phyloP scores from a whole-genome alignment of 176 grass and related monocot species.

The Raddia distichophylla region DNA sequence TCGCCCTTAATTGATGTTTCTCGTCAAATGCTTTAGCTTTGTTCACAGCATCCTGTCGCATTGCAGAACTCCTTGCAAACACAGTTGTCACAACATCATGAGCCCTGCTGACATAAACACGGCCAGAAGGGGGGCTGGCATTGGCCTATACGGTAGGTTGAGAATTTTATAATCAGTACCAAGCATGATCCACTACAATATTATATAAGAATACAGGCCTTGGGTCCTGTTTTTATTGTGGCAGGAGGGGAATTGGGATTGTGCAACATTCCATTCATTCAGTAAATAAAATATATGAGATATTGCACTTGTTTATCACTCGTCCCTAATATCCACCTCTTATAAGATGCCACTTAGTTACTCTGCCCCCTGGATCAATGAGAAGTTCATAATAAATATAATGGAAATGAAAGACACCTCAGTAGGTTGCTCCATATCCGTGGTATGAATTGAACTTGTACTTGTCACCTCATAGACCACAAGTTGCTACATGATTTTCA shows the following conservation, averaged over 20 bases:
- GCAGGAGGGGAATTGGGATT: not conserved
- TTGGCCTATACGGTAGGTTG: slow-evolving; percentile 49
- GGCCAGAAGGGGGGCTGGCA: slow-evolving; percentile 50
- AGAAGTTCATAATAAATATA: slow-evolving; percentile 22
- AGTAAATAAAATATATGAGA: not conserved
- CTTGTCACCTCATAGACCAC: slow-evolving; percentile 54
- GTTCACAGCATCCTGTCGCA: slow-evolving; percentile 92
- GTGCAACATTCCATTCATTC: not conserved
- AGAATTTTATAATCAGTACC: not conserved
- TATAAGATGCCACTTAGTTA: not conserved
- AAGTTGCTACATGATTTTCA: slow-evolving; percentile 64
- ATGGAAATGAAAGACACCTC: slow-evolving; percentile 61
- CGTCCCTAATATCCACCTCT: slow-evolving; percentile 4
- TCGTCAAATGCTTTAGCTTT: slow-evolving; percentile 98
- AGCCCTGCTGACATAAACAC: slow-evolving; percentile 73
- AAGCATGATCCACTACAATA: slow-evolving; percentile 28
- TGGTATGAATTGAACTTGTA: slow-evolving; percentile 46
- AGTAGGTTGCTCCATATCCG: slow-evolving; percentile 46
- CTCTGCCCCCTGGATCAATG: not conserved
- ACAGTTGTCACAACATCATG: slow-evolving; percentile 85
- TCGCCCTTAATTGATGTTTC: slow-evolving; percentile 75
- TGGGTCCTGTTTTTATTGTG: not conserved
- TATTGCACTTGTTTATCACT: not conserved
- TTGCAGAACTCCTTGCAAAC: slow-evolving; percentile 79
- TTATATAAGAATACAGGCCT: slow-evolving; percentile 1